These are phyloP conservation scores for Taxawa tesnikishii DNA, from an alignment of 2,329 filamentous ascomycete genomes.

Conservation along the genomic window DNA sequence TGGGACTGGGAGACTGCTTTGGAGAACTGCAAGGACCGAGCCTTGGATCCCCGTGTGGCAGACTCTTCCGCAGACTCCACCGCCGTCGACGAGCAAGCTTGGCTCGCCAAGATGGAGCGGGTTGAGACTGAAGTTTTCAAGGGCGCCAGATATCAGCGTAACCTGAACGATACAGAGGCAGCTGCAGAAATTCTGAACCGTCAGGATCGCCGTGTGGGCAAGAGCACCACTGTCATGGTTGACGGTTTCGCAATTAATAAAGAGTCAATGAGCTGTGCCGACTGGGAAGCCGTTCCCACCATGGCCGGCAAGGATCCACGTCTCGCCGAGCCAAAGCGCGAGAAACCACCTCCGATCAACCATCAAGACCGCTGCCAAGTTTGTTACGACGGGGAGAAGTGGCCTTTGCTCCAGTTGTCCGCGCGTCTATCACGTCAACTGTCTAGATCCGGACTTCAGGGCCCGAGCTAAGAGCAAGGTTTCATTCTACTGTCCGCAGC, in stretches of 20 bases:
- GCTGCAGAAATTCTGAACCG: slow-evolving; percentile 18
- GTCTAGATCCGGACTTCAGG: slow-evolving; percentile 30
- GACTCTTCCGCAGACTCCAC: slow-evolving; percentile 13
- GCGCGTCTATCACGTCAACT: slow-evolving; percentile 40
- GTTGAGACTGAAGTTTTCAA: slow-evolving; percentile 47
- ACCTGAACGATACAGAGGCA: slow-evolving; percentile 15
- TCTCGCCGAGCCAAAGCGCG: slow-evolving; percentile 35
- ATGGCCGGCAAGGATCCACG: slow-evolving; percentile 42
- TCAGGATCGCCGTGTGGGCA: slow-evolving; percentile 39
- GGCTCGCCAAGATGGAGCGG: slow-evolving; percentile 44
- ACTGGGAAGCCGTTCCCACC: slow-evolving; percentile 47
- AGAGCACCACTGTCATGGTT: slow-evolving; percentile 46
- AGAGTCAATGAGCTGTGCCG: slow-evolving; percentile 38
- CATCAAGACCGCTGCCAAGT: slow-evolving; percentile 42
- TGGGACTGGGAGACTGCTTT: slow-evolving; percentile 45
- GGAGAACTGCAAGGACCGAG: slow-evolving; percentile 40
- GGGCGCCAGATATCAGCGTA: slow-evolving; percentile 37
- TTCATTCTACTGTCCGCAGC: slow-evolving; percentile 41
- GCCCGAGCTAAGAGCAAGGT: slow-evolving; percentile 28
- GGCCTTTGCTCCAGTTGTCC: slow-evolving; percentile 42
- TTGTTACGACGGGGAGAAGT: slow-evolving; percentile 37
- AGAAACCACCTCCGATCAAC: slow-evolving; percentile 33
- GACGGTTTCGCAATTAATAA: slow-evolving; percentile 45
- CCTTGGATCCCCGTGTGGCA: slow-evolving; percentile 27
- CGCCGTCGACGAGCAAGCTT: slow-evolving; percentile 38